A percentile compares a stretch with the other conserved stretches of the same genome.
Evolutionary conservation across 129 eudicot genomes (phyloP).

Genomic region (Deinandra increscens): DNA sequence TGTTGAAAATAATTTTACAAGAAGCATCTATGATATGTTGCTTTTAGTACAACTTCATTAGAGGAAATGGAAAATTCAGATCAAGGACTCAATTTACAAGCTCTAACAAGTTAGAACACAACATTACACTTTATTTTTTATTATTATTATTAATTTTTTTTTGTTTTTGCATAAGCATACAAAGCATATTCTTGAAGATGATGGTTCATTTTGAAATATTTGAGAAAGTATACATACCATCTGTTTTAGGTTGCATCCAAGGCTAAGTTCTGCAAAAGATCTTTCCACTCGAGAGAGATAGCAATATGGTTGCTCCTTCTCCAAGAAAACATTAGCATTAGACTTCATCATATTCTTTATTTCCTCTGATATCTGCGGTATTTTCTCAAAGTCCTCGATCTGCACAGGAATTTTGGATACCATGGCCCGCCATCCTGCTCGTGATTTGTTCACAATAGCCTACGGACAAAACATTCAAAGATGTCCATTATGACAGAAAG

Average conservation of each 20-base stretch:
- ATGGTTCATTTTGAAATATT: conserved; percentile 2
- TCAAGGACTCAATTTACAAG: neutral
- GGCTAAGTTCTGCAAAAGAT: conserved; percentile 76
- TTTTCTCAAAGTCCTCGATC: conserved; percentile 58
- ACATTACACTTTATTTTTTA: neutral
- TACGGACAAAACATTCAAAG: conserved; percentile 29
- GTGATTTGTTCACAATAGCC: conserved; percentile 97
- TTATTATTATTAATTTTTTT: too few species aligned
- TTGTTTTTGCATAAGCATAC: neutral
- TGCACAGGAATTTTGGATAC: conserved; percentile 63
- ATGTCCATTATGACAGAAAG: neutral
- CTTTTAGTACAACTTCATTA: neutral
- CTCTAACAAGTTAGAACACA: neutral
- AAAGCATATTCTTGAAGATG: neutral
- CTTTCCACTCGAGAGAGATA: conserved; percentile 69
- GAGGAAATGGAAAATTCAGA: too few species aligned
- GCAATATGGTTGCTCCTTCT: conserved; percentile 82
- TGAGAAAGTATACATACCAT: conserved; percentile 46
- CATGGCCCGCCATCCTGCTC: conserved; percentile 81
- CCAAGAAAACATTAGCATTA: conserved; percentile 70
- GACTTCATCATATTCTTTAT: conserved; percentile 69
- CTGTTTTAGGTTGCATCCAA: conserved; percentile 82
- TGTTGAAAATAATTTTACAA: neutral
- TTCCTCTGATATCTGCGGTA: conserved; percentile 68
- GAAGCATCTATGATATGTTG: neutral